These are phyloP conservation scores for Dichotomocladium elegans DNA, from an alignment of 371 early-diverging fungal species.

Conservation along the genomic window DNA sequence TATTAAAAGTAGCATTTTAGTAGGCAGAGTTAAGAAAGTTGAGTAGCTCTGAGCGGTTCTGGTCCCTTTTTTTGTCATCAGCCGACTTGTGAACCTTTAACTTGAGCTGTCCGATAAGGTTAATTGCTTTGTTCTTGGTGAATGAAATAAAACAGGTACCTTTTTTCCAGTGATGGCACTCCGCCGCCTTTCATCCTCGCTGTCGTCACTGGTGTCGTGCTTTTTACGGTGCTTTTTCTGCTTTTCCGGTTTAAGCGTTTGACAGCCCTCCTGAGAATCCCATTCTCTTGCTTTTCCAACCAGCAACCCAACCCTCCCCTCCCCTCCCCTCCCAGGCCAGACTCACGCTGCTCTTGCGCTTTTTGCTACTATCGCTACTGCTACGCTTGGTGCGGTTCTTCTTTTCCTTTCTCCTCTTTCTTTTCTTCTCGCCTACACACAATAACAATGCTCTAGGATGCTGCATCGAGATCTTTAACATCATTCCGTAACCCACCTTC, in stretches of 20 bases:
- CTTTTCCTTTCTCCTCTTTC: not conserved
- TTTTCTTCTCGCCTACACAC: conserved; percentile 4
- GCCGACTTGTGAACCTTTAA: conserved; percentile 28
- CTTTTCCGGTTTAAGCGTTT: not conserved
- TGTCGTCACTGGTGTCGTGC: not conserved
- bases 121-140: not conserved
- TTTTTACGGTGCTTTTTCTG: conserved; percentile 2
- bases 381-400: conserved; percentile 10
- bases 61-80: conserved; percentile 23
- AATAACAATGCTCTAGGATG: not conserved
- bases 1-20: conserved; percentile 4
- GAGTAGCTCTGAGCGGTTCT: conserved; percentile 28
- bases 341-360: conserved; percentile 16
- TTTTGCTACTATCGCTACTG: conserved; percentile 7
- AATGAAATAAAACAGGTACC: conserved; percentile 5
- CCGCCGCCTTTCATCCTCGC: conserved; percentile 11
- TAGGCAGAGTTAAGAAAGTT: conserved; percentile 32
- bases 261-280: not conserved
- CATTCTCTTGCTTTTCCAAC: not conserved
- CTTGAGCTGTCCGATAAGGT: conserved; percentile 15
- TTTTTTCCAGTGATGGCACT: conserved; percentile 32
- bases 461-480: not conserved
- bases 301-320: not conserved
- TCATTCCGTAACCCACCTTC: conserved; percentile 1
- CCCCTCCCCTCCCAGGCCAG: not conserved